phyloP scores from a whole-genome alignment of 352 stramenopile species.

The Phytophthora sansomeana region DNA sequence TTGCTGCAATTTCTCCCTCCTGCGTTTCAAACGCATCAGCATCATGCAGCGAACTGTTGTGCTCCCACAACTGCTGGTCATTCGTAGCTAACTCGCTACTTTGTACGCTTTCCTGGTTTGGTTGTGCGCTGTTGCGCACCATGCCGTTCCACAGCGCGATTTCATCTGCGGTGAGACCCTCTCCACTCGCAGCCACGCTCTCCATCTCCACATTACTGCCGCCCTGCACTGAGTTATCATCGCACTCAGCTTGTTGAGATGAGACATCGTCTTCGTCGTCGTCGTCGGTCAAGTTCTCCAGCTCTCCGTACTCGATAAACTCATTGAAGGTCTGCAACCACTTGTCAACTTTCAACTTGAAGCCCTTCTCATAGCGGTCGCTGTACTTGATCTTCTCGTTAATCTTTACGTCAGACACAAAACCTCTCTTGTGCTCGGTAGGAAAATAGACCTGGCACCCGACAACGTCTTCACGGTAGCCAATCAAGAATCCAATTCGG shows the following conservation, averaged over 20 bases:
- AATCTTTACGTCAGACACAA: slow-evolving; percentile 20
- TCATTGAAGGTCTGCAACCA: slow-evolving; percentile 20
- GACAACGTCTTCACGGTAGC: slow-evolving; percentile 21
- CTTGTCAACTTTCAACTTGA: slow-evolving; percentile 14
- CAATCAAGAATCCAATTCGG: slow-evolving; percentile 7
- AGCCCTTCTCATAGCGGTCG: slow-evolving; percentile 8
- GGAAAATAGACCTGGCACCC: slow-evolving; percentile 16
- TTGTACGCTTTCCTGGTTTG: no score
- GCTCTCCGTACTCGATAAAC: slow-evolving; percentile 1
- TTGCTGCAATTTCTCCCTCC: no score
- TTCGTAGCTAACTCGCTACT: no score
- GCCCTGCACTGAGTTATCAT: background rate
- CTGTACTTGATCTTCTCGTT: slow-evolving; percentile 22
- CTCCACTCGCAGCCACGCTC: no score
- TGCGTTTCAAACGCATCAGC: no score
- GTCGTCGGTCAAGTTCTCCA: slow-evolving; percentile 1
- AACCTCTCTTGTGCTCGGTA: slow-evolving; percentile 13
- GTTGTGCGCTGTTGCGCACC: no score
- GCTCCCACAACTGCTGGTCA: no score
- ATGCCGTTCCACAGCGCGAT: no score
- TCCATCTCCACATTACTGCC: no score
- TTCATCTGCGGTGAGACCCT: no score
- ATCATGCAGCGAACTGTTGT: no score
- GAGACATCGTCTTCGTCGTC: slow-evolving; percentile 6
- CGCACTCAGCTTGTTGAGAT: background rate